Conservation (phyloP, 257 asterid genomes). For the Jaltomata sinuosa region DNA sequence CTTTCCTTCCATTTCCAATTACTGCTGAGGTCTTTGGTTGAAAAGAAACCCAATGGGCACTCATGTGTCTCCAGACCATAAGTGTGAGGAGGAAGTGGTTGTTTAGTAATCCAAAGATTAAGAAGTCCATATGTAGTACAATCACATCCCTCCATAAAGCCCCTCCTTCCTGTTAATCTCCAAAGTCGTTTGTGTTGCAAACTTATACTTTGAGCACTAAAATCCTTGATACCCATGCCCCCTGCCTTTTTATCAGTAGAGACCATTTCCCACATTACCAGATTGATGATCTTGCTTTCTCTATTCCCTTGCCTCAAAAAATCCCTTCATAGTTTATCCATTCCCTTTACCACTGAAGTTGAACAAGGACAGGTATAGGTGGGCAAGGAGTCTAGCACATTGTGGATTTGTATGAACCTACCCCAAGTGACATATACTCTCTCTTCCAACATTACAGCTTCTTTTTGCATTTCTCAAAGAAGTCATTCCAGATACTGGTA, state of each 20-base stretch:
- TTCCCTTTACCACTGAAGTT: neutral
- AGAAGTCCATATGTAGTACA: neutral
- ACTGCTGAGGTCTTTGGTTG: neutral
- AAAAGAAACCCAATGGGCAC: neutral
- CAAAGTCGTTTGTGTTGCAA: neutral
- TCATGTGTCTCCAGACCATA: neutral
- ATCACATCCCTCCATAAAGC: neutral
- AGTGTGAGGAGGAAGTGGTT: neutral
- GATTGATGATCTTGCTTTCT: neutral
- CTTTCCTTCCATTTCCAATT: neutral
- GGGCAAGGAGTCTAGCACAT: neutral
- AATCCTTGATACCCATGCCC: neutral
- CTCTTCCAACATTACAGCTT: too few relatives aligned
- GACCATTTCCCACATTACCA: neutral
- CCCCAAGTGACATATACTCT: too few relatives aligned
- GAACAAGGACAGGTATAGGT: neutral
- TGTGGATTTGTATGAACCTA: neutral
- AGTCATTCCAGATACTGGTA: too few relatives aligned
- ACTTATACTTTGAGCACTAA: neutral
- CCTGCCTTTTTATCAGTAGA: neutral
- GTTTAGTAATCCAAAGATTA: neutral
- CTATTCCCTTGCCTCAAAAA: neutral
- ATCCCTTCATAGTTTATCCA: neutral
- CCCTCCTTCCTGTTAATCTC: neutral
- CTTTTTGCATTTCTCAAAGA: too few relatives aligned